Conservation (phyloP, 768 basidiomycete species). For the Kwoniella botswanensis region DNA sequence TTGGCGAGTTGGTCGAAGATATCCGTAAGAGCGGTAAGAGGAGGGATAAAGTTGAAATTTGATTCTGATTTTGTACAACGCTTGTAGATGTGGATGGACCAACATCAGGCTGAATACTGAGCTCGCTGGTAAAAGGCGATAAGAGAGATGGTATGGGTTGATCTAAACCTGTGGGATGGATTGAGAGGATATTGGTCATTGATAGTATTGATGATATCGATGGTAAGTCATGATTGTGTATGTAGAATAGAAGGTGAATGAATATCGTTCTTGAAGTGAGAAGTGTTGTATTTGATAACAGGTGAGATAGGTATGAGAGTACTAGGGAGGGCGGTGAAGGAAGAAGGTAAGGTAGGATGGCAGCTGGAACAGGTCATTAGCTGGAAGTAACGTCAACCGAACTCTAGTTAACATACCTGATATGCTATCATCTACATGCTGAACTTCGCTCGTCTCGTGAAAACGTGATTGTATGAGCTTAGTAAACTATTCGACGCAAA, state of each 20-base stretch:
- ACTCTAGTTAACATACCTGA: constrained; percentile 8
- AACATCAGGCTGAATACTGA: constrained; percentile 27
- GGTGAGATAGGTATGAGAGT: constrained; percentile 35
- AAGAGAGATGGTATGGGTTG: constrained; percentile 30
- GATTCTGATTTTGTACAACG: constrained; percentile 6
- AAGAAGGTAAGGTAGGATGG: constrained; percentile 20
- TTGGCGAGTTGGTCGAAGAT: constrained; percentile 25
- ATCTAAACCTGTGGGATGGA: constrained; percentile 24
- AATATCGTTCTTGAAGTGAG: constrained; percentile 24
- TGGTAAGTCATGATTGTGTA: constrained; percentile 5
- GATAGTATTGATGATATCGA: constrained; percentile 18
- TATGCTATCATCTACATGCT: constrained; percentile 11
- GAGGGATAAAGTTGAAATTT: constrained; percentile 28
- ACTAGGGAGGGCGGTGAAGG: constrained; percentile 32
- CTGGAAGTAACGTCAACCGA: background rate
- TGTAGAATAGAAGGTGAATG: constrained; percentile 22
- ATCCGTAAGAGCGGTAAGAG: constrained; percentile 37
- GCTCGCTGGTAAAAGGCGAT: background rate
- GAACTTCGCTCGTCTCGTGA: too few relatives aligned
- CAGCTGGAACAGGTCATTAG: constrained; percentile 21
- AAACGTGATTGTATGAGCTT: constrained; percentile 21
- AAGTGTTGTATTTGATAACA: constrained; percentile 1
- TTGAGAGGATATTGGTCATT: constrained; percentile 21
- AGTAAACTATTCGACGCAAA: constrained; percentile 15
- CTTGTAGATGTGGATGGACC: constrained; percentile 42